These are phyloP conservation scores for Lepidium didymum DNA, from an alignment of 345 rosid species.

Conservation along the genomic window DNA sequence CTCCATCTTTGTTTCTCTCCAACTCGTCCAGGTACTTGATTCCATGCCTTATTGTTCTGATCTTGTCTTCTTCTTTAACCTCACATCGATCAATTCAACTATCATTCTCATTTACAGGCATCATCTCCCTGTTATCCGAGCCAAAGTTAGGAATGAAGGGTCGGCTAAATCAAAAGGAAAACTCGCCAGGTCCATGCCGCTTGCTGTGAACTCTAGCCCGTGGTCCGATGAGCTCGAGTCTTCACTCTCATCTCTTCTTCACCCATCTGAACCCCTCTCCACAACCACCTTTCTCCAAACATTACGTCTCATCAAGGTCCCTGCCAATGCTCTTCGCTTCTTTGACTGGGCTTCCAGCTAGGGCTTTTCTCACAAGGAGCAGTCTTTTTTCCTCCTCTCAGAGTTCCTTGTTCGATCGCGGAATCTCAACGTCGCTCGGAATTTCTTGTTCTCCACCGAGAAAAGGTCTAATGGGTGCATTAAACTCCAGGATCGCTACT, in stretches of 20 bases:
- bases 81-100: background rate
- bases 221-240: slow-evolving; percentile 63
- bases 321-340: slow-evolving; percentile 54
- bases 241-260: slow-evolving; percentile 43
- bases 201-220: slow-evolving; percentile 37
- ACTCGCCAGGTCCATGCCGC: slow-evolving; percentile 45
- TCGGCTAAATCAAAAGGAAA: slow-evolving; percentile 32
- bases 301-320: slow-evolving; percentile 46
- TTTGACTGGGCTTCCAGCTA: slow-evolving; percentile 47
- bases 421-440: slow-evolving; percentile 62
- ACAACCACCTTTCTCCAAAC: slow-evolving; percentile 49
- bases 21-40: background rate
- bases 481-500: slow-evolving; percentile 56
- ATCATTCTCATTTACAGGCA: background rate
- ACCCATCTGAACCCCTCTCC: slow-evolving; percentile 39
- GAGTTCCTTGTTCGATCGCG: slow-evolving; percentile 57
- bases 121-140: background rate
- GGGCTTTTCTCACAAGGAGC: slow-evolving; percentile 46
- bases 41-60: background rate
- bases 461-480: slow-evolving; percentile 49
- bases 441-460: slow-evolving; percentile 61
- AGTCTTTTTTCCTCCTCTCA: slow-evolving; percentile 56
- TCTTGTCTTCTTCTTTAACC: background rate
- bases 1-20: slow-evolving; percentile 19
- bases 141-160: background rate